phyloP scores from a whole-genome alignment of 75 land plant species.

The Cupressus sempervirens region DNA sequence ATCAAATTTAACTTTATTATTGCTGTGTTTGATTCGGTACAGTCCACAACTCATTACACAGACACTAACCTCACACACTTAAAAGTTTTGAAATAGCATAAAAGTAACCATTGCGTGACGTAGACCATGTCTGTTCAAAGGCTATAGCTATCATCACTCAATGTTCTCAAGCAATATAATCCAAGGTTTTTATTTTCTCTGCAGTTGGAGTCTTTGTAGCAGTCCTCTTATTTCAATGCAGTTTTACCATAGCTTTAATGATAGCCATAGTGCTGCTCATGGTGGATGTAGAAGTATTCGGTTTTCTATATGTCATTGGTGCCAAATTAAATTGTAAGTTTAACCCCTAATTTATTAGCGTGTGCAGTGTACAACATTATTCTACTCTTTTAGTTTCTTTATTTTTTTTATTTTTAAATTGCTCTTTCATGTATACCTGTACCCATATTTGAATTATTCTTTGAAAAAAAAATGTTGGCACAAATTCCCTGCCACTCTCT shows the following conservation, averaged over 20 bases:
- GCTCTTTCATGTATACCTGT: not conserved
- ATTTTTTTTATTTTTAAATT: not conserved
- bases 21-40: not conserved
- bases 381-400: not conserved
- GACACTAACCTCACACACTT: not conserved
- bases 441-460: not conserved
- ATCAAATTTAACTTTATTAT: not conserved
- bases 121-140: not conserved
- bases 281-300: constrained; percentile 47
- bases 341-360: not conserved
- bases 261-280: constrained; percentile 30
- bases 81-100: not conserved
- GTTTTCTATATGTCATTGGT: constrained; percentile 38
- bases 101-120: not conserved
- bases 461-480: not conserved
- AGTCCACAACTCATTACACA: not conserved
- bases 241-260: constrained; percentile 30
- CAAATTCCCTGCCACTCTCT: not conserved
- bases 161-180: not conserved
- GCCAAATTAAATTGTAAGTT: constrained; percentile 39
- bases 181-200: not conserved
- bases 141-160: not conserved
- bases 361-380: not conserved
- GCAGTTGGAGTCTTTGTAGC: constrained; percentile 47
- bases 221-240: constrained; percentile 44